phyloP scores from a whole-genome alignment of 371 early-diverging fungal genomes.

The Apophysomyces ossiformis region DNA sequence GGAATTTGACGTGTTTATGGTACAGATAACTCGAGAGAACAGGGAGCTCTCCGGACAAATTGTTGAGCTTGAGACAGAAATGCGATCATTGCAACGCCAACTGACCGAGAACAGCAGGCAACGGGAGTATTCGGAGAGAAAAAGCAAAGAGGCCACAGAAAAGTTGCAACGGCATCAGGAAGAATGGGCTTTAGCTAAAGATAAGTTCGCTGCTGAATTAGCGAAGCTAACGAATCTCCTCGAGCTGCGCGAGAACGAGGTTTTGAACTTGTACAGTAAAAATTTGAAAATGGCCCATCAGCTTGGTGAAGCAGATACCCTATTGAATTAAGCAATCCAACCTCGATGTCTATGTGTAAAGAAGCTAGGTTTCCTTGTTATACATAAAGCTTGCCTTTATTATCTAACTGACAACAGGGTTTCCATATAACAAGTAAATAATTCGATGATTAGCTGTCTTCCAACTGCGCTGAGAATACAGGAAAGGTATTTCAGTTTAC shows the following conservation, averaged over 20 bases:
- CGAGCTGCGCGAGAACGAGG: not conserved
- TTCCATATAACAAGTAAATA: too few species aligned
- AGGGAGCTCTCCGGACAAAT: conserved; percentile 19
- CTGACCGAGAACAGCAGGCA: not conserved
- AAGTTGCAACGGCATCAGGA: not conserved
- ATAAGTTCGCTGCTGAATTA: not conserved
- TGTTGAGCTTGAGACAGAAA: conserved; percentile 27
- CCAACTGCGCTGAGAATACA: too few species aligned
- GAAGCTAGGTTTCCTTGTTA: too few species aligned
- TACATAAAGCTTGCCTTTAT: too few species aligned
- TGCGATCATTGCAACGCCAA: conserved; percentile 6
- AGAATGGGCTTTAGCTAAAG: not conserved
- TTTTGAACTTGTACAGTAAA: not conserved
- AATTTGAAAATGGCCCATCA: conserved; percentile 97
- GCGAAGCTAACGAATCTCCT: not conserved
- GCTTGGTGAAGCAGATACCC: conserved; percentile 73
- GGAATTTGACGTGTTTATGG: conserved; percentile 14
- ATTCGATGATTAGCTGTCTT: too few species aligned
- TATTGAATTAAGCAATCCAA: too few species aligned
- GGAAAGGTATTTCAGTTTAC: too few species aligned
- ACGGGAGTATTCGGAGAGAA: not conserved
- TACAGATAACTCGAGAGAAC: conserved; percentile 22
- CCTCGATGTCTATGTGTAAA: too few species aligned
- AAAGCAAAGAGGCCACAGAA: not conserved
- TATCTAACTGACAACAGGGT: too few species aligned